Base-by-base conservation (phyloP, 2,329 filamentous ascomycete genomes). In the Pseudomassariella vexata region DNA sequence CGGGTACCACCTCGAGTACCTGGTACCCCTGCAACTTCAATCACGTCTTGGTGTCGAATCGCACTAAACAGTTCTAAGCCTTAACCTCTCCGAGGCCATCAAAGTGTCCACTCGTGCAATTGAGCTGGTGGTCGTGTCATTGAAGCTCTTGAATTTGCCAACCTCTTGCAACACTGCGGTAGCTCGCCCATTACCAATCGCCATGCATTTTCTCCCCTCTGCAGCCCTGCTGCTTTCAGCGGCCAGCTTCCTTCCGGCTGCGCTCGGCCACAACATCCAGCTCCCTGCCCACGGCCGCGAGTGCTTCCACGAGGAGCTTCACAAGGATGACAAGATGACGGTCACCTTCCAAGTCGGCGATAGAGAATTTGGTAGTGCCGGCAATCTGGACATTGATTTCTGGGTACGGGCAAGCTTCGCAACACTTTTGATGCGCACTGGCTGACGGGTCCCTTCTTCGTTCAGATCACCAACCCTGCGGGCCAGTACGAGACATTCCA, bases 321-420 rank as follows among this genome's bases (percentile, higher is more conserved):
- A 94, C 69, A 78, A 75, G 59, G 92, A 95, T 62, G 92, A 98
- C 69, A 85, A 83, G 63, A 98, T 98, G 92, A 95, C 88, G 7
- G 89, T 98, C 38, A 94, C 89, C 19, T 98, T 94, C 73, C 92
- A 96, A 68, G 90, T 96, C 37, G 92, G 92, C 56, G 92, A 98
- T 59, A 73, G 90, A 47, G 92, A 98, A 59, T 95, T 95, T 63
- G 90, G 90, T 31, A 85, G 85, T 32, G 89, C 88, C 36, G 90
- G 90, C 20, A 96, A 95, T 56, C 69, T 98, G 38, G 89, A 96
- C 48, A 83, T 98, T 55, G 92, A 98, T 62, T 98, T 98, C 60
- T 96, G 88, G 88, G 92, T 96, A 79, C 47, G 79, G 46, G 21
- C 7, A 15, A n/a, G 15, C 20, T 22, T 32, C 32, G 16, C 23